Evolutionary conservation across 805 yeast species (phyloP).

Genomic region (Wickerhamomyces silvicola): DNA sequence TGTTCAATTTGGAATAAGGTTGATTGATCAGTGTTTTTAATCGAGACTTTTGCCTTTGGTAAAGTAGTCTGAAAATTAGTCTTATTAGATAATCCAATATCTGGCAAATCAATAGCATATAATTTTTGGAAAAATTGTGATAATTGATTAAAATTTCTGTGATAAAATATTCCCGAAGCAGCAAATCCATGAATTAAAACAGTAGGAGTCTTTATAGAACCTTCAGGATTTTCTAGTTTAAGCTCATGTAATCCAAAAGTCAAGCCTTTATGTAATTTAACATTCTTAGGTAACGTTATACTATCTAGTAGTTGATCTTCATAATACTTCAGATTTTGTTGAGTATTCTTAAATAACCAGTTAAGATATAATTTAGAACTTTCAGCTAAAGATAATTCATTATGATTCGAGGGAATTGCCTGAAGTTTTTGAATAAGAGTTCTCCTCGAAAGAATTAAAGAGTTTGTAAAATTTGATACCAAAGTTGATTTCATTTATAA

Average conservation of each 20-base stretch:
- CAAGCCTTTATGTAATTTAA: conserved; percentile 2
- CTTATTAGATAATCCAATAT: conserved; percentile 54
- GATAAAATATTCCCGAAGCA: conserved; percentile 79
- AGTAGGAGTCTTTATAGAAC: conserved; percentile 26
- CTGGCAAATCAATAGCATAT: conserved; percentile 66
- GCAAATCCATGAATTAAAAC: conserved; percentile 88
- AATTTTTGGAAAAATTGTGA: conserved; percentile 43
- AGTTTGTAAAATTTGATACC: too few relatives aligned
- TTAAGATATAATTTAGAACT: conserved; percentile 10
- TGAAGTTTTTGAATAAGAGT: too few relatives aligned
- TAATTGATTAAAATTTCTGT: conserved; percentile 57
- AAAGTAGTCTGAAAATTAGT: conserved; percentile 27
- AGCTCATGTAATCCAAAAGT: conserved; percentile 18
- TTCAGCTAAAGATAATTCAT: conserved; percentile 8
- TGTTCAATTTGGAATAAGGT: conserved; percentile 8
- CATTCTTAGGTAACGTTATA: conserved; percentile 7
- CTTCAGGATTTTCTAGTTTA: conserved; percentile 19
- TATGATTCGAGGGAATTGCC: too few relatives aligned
- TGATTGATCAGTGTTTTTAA: conserved; percentile 4
- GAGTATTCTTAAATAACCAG: conserved; percentile 14
- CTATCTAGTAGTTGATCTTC: conserved; percentile 13
- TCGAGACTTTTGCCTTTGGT: conserved; percentile 20
- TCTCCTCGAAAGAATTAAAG: too few relatives aligned
- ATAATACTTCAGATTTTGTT: conserved; percentile 9
- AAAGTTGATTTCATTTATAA: too few relatives aligned